A percentile compares a stretch with the other conserved stretches of the same genome.
phyloP scores from a whole-genome alignment of 1,139 yeast genomes.

The Protomyces arabidopsidicola region DNA sequence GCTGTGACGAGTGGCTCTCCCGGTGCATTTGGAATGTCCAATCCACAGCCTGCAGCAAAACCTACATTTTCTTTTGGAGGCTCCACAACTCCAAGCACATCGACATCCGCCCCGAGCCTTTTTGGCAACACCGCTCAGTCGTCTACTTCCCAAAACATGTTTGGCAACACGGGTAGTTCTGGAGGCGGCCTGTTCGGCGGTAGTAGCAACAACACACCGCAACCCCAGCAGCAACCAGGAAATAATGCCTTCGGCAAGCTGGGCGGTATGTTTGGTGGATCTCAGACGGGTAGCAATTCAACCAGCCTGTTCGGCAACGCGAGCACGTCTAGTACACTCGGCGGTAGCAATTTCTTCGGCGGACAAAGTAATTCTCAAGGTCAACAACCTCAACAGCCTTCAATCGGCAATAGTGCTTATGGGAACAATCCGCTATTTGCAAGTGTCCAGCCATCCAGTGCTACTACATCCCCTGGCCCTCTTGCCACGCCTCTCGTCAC shows the following conservation, averaged over 20 bases:
- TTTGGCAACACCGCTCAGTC: slow-evolving; percentile 28
- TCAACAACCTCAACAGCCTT: slow-evolving; percentile 38
- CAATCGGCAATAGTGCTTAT: slow-evolving; percentile 63
- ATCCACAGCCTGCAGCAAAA: slow-evolving; percentile 39
- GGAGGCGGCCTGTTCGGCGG: slow-evolving; percentile 40
- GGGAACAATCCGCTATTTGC: slow-evolving; percentile 64
- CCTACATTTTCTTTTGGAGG: slow-evolving; percentile 31
- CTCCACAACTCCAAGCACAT: slow-evolving; percentile 4
- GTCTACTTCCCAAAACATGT: slow-evolving; percentile 31
- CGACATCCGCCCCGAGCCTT: slow-evolving; percentile 29
- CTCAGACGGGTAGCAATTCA: slow-evolving; percentile 23
- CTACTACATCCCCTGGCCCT: slow-evolving; percentile 44
- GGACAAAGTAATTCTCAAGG: slow-evolving; percentile 5
- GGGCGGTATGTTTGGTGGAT: slow-evolving; percentile 38
- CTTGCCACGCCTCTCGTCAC: slow-evolving; percentile 52
- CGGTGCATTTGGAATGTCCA: neutral
- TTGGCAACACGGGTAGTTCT: slow-evolving; percentile 31
- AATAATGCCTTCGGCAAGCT: slow-evolving; percentile 19
- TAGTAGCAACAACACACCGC: slow-evolving; percentile 26
- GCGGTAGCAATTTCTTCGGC: slow-evolving; percentile 37
- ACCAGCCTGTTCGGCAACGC: slow-evolving; percentile 30
- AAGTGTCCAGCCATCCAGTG: slow-evolving; percentile 36
- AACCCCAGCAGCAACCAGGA: neutral
- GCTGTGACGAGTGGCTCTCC: slow-evolving; percentile 16
- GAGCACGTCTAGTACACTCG: slow-evolving; percentile 30